Evolutionary conservation across 768 basidiomycete genomes (phyloP).

Genomic region (Rhodotorula taiwanensis): DNA sequence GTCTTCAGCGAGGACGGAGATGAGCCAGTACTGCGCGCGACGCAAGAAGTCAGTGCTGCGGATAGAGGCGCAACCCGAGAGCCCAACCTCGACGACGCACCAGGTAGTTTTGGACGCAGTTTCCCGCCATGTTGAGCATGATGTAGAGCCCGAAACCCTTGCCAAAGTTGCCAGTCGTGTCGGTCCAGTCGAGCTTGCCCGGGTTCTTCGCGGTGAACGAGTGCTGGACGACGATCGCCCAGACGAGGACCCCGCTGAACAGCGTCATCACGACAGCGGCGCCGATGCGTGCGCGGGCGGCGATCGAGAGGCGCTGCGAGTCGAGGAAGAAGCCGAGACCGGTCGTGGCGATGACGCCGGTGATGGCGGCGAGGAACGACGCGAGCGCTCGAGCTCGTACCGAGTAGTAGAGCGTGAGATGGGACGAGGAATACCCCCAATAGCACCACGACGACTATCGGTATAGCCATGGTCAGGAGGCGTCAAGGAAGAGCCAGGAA

Average conservation of each 20-base stretch:
- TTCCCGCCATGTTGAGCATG: constrained; percentile 7
- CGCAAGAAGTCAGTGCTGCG: not conserved
- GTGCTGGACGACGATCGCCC: constrained; percentile 19
- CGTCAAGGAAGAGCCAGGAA: not conserved
- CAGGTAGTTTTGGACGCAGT: constrained; percentile 14
- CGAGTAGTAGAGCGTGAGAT: constrained; percentile 15
- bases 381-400: constrained; percentile 23
- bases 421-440: constrained; percentile 16
- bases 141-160: constrained; percentile 12
- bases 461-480: not conserved
- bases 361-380: constrained; percentile 10
- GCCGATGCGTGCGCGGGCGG: constrained; percentile 4
- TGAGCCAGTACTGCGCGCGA: constrained; percentile 8
- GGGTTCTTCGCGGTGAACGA: not conserved
- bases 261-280: not conserved
- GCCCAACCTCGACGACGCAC: not conserved
- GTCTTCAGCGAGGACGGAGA: not conserved
- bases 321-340: constrained; percentile 24
- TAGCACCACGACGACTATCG: constrained; percentile 8
- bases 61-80: not conserved
- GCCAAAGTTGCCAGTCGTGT: not conserved
- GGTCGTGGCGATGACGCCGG: constrained; percentile 12
- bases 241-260: constrained; percentile 11
- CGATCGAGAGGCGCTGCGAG: not conserved
- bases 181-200: constrained; percentile 29